These are phyloP conservation scores for Neurospora sp. DNA, from an alignment of 2,329 filamentous ascomycete genomes.

Conservation along the genomic window DNA sequence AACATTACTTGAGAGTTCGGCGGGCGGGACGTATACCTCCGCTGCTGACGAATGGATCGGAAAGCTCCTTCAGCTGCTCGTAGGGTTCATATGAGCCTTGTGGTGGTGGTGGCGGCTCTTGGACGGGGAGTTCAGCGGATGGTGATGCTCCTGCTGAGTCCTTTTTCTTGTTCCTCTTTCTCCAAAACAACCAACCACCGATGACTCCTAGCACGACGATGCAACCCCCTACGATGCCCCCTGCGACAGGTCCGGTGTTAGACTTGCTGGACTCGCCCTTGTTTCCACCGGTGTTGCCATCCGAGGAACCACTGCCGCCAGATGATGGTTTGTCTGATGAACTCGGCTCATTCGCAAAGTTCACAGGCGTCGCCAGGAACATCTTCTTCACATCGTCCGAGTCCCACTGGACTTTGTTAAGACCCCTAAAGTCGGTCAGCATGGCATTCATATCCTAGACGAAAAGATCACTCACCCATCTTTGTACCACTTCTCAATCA, in stretches of 20 bases:
- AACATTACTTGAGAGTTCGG: background rate
- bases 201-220: slow-evolving; percentile 6
- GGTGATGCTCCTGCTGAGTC: background rate
- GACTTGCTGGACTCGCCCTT: background rate
- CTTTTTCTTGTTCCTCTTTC: background rate
- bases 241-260: slow-evolving; percentile 7
- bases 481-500: slow-evolving; percentile 10
- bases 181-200: background rate
- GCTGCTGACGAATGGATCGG: background rate
- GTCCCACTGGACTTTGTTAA: slow-evolving; percentile 9
- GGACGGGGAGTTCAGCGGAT: background rate
- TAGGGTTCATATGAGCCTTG: background rate
- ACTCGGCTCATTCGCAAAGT: background rate
- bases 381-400: slow-evolving; percentile 7
- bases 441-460: background rate
- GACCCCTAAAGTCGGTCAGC: background rate
- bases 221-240: slow-evolving; percentile 11
- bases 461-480: slow-evolving; percentile 3
- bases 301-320: background rate
- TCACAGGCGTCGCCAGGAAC: slow-evolving; percentile 2
- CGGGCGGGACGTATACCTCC: background rate
- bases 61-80: background rate
- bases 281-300: background rate
- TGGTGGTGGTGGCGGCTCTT: background rate
- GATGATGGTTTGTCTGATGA: background rate